Evolutionary conservation across 805 yeast species (phyloP), one percentile per base, ranked within the genome.

Genomic region (Candida tallmaniae): DNA sequence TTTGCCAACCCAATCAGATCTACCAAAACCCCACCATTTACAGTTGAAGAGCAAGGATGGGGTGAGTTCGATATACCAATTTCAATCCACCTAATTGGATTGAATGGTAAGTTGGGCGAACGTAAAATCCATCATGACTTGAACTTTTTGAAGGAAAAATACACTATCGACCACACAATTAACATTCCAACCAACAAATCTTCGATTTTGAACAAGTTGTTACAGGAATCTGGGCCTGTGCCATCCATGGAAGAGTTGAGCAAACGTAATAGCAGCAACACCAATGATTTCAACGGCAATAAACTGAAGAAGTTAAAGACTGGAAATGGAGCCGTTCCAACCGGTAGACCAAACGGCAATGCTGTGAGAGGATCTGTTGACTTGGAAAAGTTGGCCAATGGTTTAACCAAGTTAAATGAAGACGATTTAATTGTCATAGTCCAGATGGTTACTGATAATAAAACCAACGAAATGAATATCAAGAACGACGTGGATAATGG

Each of bases 401-500:
- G 93, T 2, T 73, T 90, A 49, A 86, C 95, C 34, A 85, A 85
- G 60, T 70, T 90, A 45, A 80, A 72, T 39, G 97, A 90, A 61
- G 97, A 93, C 54, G 97, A 93, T 60, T 70, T 90, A 47, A 76
- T 93, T 32, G 94, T 88, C 22, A 93, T 93, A 31, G 97, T 90
- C 36, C 97, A 90, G 62, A 89, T 90, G 96, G 93, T 90, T 26
- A 88, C 95, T 28, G 97, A 90, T 58, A 93, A 93, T 64, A 77
- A 86, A 54, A 87, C 97, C 4, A 78, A 86, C 29, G 97, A 90
- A 31, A 90, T 90, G 95, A 88, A 83, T 61, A 83, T 90, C 49
- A 89, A 89, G 56, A 90, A 93, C 58, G 95, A 90, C 52, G 88
- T 86, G 32, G 97, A 90, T 42, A 90, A 86, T 50, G 98, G 98